A percentile compares a stretch with the other conserved stretches of the same genome.
Evolutionary conservation across 345 rosid genomes (phyloP).

Genomic region (Raphanus raphanistrum): DNA sequence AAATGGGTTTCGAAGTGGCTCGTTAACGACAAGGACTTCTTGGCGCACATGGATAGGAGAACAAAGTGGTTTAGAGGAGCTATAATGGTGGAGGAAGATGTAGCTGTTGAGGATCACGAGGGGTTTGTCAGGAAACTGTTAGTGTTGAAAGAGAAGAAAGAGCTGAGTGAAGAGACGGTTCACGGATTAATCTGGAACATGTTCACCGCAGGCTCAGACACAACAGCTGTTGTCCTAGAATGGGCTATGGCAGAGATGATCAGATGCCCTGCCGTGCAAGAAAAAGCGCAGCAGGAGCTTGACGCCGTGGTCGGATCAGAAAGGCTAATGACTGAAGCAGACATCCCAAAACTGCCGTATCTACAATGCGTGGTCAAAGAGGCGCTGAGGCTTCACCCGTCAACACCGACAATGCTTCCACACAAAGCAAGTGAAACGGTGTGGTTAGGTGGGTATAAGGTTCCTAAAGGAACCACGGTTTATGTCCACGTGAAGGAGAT

Average conservation of each 20-base stretch:
- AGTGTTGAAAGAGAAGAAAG: slow-evolving; percentile 32
- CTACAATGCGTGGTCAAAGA: slow-evolving; percentile 46
- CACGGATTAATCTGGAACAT: slow-evolving; percentile 53
- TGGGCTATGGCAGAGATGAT: slow-evolving; percentile 57
- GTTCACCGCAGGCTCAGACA: slow-evolving; percentile 51
- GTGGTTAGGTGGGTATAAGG: slow-evolving; percentile 45
- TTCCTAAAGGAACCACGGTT: slow-evolving; percentile 42
- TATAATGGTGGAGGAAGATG: not conserved
- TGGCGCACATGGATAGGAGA: slow-evolving; percentile 21
- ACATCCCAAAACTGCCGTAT: slow-evolving; percentile 41
- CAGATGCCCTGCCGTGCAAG: slow-evolving; percentile 35
- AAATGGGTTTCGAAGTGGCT: slow-evolving; percentile 31
- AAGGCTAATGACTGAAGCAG: slow-evolving; percentile 44
- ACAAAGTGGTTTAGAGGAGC: slow-evolving; percentile 34
- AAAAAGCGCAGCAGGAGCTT: slow-evolving; percentile 37
- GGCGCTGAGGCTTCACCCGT: slow-evolving; percentile 48
- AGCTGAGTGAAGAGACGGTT: slow-evolving; percentile 43
- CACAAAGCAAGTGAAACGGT: slow-evolving; percentile 43
- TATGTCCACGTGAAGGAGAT: slow-evolving; percentile 47
- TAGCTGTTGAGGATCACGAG: not conserved
- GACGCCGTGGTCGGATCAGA: slow-evolving; percentile 43
- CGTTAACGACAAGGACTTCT: slow-evolving; percentile 19
- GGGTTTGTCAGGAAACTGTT: slow-evolving; percentile 33
- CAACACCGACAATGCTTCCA: slow-evolving; percentile 54
- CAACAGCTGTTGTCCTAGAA: slow-evolving; percentile 44